Evolutionary conservation across 2,329 filamentous ascomycete species (phyloP), one percentile per base, ranked within the genome.

Genomic region (Penicillium sp.): DNA sequence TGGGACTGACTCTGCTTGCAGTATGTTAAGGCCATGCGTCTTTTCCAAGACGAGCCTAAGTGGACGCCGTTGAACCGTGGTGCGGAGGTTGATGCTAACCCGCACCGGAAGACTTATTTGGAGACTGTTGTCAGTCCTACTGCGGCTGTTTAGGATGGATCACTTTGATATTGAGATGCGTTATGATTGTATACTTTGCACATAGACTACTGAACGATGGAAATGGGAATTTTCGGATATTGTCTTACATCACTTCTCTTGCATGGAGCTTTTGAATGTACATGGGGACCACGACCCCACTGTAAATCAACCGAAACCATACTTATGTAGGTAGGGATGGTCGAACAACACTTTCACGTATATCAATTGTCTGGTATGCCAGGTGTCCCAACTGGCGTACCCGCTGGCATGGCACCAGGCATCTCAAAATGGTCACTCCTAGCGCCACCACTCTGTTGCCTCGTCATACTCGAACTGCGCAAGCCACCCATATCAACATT

Each of bases 11-110:
- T 48, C n/a, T 38, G 9, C 32, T 27, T 50, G 46, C 64, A 97
- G 92, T 97, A 93, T 70, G 90, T 96, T 63, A 90, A 95, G 70
- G 94, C 94, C 15, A 93, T 97, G 90, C 84, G 94, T 54, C 80
- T 99, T 49, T 99, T 97, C 83, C 92, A 97, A 78, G 94, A 97
- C 62, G 92, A 97, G 76, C 94, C 94, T 34, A 97, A 97, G 77
- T 99, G 94, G 94, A 97, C 91, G 35, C 89, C 94, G 15, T 75
- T 99, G 63, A 96, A 96, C 77, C 85, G 94, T 54, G 85, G 83
- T 7, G 75, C 79, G 5, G 88, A 93, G 46, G 83, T 96, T 41
- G 91, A 97, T 70, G 72, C 72, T 56, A 99, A 97, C 75, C 76
- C 81, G 50, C 89, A 86, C 72, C 85, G 94, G 55, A 84, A 90